Conservation (phyloP, 495 filamentous ascomycete genomes). For the Hypoxylon intermedium region DNA sequence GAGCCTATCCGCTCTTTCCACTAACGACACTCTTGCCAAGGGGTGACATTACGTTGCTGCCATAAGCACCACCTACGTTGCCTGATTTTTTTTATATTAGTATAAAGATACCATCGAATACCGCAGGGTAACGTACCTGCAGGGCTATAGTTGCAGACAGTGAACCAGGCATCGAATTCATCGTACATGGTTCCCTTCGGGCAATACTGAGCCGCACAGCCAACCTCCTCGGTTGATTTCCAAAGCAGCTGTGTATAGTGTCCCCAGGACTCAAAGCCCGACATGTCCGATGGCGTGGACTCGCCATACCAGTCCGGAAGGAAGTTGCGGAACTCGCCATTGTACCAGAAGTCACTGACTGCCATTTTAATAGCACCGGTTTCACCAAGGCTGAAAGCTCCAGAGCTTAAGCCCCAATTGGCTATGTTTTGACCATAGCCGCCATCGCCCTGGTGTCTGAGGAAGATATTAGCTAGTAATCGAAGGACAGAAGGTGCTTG, state of each 20-base stretch:
- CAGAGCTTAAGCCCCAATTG: slow-evolving; percentile 46
- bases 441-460: slow-evolving; percentile 62
- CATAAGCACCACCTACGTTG: slow-evolving; percentile 72
- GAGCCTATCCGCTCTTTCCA: slow-evolving; percentile 36
- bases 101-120: neutral
- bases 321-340: slow-evolving; percentile 67
- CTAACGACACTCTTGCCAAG: slow-evolving; percentile 44
- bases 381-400: slow-evolving; percentile 39
- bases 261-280: slow-evolving; percentile 73
- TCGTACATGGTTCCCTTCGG: slow-evolving; percentile 53
- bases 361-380: slow-evolving; percentile 63
- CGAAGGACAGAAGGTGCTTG: slow-evolving; percentile 3
- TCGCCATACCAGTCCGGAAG: slow-evolving; percentile 48
- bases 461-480: slow-evolving; percentile 28
- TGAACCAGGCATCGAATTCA: slow-evolving; percentile 58
- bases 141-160: slow-evolving; percentile 89
- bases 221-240: slow-evolving; percentile 72
- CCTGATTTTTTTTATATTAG: slow-evolving; percentile 54
- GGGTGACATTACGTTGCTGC: slow-evolving; percentile 65
- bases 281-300: slow-evolving; percentile 60
- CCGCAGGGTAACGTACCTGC: slow-evolving; percentile 57
- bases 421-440: slow-evolving; percentile 89
- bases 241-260: slow-evolving; percentile 94
- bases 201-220: slow-evolving; percentile 71
- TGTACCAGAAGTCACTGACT: slow-evolving; percentile 84